Evolutionary conservation across 345 rosid genomes (phyloP), one percentile per base, ranked within the genome.

Genomic region (Ailanthus altissimus): DNA sequence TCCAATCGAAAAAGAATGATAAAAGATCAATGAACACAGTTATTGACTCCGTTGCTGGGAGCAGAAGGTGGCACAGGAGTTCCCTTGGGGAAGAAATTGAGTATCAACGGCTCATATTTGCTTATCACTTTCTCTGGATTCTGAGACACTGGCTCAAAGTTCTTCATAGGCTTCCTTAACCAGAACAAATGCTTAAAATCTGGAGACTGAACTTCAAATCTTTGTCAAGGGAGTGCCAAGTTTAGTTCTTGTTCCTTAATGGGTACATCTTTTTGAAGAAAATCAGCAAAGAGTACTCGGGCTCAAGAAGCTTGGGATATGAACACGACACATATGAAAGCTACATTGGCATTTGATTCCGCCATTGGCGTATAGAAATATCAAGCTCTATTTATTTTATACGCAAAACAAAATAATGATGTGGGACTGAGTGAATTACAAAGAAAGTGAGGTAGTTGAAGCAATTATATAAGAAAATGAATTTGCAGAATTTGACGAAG

Each of bases 31-130:
- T 69, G 53, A 6, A 58, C 32, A 23, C 28, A 47, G 46, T 66
- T 58, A 82, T 84, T 81, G 72, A 42, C 64, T 57, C 82, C 42
- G 60, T 75, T 63, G 78, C 87, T 82, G 11, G 84, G 87, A 61
- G 79, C 82, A 25, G 83, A 81, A 4, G 85, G 79, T 8, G 83
- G 85, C 43, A 60, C 32, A 5, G 21, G 5, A 25, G 46, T 21
- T 54, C 89, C 85, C 67, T 75, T 80, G 0, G 86, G 83, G 16
- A 80, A 79, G 58, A 80, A 67, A 76, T 66, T 75, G 73, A 83
- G 85, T 71, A 82, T 18, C 72, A 79, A 64, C 8, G 71, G 56
- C 65, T 50, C 67, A 15, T 67, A 76, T 62, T 67, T 66, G 23
- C 21, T 3, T 18, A 5, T 26, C 21, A 36, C 26, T 77, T 64